Evolutionary conservation across 2,329 filamentous ascomycete genomes (phyloP).

Genomic region (Colletotrichum shisoi): DNA sequence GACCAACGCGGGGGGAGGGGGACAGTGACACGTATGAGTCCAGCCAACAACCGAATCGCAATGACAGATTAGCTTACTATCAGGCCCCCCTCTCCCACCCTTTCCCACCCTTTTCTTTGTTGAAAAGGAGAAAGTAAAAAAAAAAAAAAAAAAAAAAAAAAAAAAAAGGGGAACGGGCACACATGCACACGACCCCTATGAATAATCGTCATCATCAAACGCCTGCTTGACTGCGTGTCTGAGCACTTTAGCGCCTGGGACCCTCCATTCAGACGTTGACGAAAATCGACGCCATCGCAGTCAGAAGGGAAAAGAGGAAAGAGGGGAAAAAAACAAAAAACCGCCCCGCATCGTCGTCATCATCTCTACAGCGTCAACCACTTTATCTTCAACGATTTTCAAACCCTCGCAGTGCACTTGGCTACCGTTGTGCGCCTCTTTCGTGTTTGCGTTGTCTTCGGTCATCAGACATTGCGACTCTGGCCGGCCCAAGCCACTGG

Average conservation of each 20-base stretch:
- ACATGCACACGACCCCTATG: conserved; percentile 17
- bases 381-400: background rate
- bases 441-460: background rate
- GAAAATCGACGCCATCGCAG: conserved; percentile 4
- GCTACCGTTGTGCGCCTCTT: background rate
- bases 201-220: conserved; percentile 33
- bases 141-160: too few species aligned
- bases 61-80: background rate
- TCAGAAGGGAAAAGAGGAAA: background rate
- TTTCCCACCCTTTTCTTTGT: background rate
- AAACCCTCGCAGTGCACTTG: background rate
- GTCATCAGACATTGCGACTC: background rate
- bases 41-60: background rate
- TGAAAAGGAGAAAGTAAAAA: background rate
- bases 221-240: conserved; percentile 11
- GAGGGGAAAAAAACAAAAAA: background rate
- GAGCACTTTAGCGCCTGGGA: conserved; percentile 3
- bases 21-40: too few species aligned
- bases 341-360: conserved; percentile 25
- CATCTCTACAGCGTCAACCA: background rate
- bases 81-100: too few species aligned
- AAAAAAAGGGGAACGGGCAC: too few species aligned
- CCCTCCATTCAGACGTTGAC: conserved; percentile 7
- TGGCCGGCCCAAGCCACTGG: background rate
- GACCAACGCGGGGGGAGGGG: background rate